phyloP scores from a whole-genome alignment of 2,329 filamentous ascomycete species.

The Zasmidium angulare region DNA sequence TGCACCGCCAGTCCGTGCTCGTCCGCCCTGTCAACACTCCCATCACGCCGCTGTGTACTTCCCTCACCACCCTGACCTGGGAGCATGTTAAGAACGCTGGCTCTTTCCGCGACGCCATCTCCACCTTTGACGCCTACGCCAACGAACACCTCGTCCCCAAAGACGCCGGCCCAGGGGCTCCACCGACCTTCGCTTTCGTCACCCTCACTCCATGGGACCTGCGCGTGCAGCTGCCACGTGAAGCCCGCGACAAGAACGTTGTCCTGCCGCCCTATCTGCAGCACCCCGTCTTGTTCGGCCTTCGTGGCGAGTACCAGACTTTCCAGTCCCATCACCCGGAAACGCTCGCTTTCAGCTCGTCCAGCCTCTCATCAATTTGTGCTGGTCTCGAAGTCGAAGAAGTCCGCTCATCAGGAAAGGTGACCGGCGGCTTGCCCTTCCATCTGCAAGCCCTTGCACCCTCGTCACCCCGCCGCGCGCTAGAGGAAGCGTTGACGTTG shows the following conservation, averaged over 20 bases:
- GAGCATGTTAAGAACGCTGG: constrained; percentile 97
- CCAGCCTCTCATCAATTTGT: constrained; percentile 95
- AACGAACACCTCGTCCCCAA: constrained; percentile 86
- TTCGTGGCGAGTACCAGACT: constrained; percentile 94
- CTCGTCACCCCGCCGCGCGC: constrained; percentile 89
- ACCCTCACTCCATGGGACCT: constrained; percentile 98
- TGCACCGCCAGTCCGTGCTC: constrained; percentile 91
- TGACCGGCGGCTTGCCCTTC: constrained; percentile 98
- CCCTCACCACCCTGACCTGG: constrained; percentile 96
- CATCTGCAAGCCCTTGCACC: constrained; percentile 94
- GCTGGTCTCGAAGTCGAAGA: constrained; percentile 97
- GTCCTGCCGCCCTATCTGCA: constrained; percentile 95
- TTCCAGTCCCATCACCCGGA: constrained; percentile 99
- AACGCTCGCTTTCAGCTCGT: constrained; percentile 93
- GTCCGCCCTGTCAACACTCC: constrained; percentile 99
- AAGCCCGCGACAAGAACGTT: constrained; percentile 96
- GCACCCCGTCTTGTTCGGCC: constrained; percentile 94
- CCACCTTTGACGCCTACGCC: constrained; percentile 90
- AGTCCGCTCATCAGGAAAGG: constrained; percentile 93
- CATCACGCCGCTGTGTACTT: constrained; percentile 97
- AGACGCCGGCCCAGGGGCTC: constrained; percentile 58
- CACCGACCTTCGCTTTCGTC: constrained; percentile 86
- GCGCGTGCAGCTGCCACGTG: constrained; percentile 92
- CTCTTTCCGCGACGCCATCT: constrained; percentile 94
- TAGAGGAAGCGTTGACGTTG: constrained; percentile 95